phyloP scores from a whole-genome alignment of 2,329 filamentous ascomycete species.

The Scopulariopsis brevicaulis region DNA sequence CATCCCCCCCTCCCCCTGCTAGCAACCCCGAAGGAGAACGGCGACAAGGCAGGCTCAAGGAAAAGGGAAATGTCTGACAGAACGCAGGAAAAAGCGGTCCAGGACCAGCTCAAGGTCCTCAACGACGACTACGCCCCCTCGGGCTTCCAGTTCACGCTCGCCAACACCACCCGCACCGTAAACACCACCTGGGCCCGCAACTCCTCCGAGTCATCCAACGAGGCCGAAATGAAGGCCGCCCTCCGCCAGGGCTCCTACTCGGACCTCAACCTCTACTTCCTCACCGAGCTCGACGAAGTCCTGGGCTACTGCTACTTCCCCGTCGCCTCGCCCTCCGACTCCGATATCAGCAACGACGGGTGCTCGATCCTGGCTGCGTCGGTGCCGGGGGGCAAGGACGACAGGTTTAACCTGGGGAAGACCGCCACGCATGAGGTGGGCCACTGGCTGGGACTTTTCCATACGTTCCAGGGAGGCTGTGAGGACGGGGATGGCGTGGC shows the following conservation, averaged over 20 bases:
- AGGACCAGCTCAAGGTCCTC: conserved; percentile 20
- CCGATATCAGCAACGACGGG: conserved; percentile 23
- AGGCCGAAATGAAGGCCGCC: conserved; percentile 29
- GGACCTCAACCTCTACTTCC: conserved; percentile 35
- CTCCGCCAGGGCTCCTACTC: conserved; percentile 29
- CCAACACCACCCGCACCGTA: conserved; percentile 26
- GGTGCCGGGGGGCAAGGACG: conserved; percentile 22
- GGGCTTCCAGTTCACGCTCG: conserved; percentile 28
- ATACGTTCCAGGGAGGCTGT: conserved; percentile 33
- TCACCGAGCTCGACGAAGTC: conserved; percentile 18
- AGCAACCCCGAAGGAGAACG: background rate
- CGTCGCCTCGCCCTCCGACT: conserved; percentile 13
- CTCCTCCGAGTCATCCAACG: conserved; percentile 12
- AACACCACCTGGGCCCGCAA: conserved; percentile 31
- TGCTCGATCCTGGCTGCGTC: conserved; percentile 25
- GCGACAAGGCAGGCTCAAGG: background rate
- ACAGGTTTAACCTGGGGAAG: conserved; percentile 21
- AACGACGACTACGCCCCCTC: conserved; percentile 28
- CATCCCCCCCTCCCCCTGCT: background rate
- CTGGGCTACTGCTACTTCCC: conserved; percentile 38
- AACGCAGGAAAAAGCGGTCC: conserved; percentile 10
- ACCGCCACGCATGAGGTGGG: conserved; percentile 29
- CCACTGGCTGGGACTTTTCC: conserved; percentile 35
- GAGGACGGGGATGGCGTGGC: conserved; percentile 22
- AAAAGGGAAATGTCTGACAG: background rate